phyloP scores from a whole-genome alignment of 169 alveolate species.

The Plasmodium reichenowi region DNA sequence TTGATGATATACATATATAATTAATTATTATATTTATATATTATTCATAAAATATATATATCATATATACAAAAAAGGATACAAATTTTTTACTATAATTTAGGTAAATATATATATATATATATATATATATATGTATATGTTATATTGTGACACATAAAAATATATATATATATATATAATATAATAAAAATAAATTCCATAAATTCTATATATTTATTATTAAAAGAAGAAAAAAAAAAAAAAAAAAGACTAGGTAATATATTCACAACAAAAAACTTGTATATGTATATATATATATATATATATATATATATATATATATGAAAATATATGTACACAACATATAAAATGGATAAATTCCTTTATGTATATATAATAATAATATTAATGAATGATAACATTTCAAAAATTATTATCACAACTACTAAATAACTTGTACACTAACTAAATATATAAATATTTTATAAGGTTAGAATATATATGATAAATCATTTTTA shows the following conservation, averaged over 20 bases:
- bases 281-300: neutral
- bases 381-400: neutral
- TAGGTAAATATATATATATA: no score
- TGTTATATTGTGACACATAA: no score
- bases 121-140: no score
- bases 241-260: neutral
- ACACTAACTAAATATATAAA: constrained; percentile 24
- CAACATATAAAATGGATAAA: neutral
- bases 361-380: neutral
- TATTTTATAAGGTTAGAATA: constrained; percentile 38
- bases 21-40: no score
- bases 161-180: no score
- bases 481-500: constrained; percentile 49
- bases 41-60: no score
- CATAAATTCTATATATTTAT: neutral
- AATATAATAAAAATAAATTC: no score
- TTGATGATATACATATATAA: no score
- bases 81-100: no score
- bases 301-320: neutral
- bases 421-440: constrained; percentile 55
- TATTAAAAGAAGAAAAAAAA: neutral
- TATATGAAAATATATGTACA: neutral
- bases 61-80: no score
- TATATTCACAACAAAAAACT: neutral
- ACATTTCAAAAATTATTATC: constrained; percentile 47